These are phyloP conservation scores for Metschnikowia santaceciliae DNA, from an alignment of 805 yeast species.

Conservation along the genomic window DNA sequence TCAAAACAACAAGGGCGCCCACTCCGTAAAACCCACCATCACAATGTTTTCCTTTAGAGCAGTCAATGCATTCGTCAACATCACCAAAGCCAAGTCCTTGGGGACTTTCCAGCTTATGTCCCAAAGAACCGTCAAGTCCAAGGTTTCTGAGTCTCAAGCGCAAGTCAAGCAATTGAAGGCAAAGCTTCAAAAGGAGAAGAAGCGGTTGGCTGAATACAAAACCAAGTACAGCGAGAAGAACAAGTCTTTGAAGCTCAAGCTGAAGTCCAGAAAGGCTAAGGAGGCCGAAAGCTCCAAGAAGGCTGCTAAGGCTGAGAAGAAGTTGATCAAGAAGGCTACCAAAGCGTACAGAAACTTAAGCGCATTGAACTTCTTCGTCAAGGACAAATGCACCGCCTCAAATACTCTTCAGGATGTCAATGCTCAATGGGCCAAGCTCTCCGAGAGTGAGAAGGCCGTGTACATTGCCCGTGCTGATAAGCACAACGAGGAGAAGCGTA, in stretches of 20 bases:
- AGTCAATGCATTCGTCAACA: not conserved
- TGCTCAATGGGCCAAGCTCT: conserved; percentile 25
- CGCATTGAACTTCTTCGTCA: conserved; percentile 23
- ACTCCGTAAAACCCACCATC: not conserved
- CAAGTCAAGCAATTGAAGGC: conserved; percentile 1
- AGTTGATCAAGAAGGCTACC: conserved; percentile 19
- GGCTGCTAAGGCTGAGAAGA: conserved; percentile 9
- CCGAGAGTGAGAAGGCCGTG: conserved; percentile 26
- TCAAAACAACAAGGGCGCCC: not conserved
- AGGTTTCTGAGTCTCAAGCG: not conserved
- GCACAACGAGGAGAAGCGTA: conserved; percentile 23
- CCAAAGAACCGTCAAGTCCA: conserved; percentile 1
- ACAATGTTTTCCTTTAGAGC: not conserved
- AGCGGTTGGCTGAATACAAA: conserved; percentile 8
- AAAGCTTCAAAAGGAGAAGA: conserved; percentile 21
- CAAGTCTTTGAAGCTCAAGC: conserved; percentile 11
- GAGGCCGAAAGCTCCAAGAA: conserved; percentile 13
- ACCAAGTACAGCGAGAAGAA: conserved; percentile 12
- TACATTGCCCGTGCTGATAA: conserved; percentile 25
- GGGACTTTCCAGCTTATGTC: conserved; percentile 1
- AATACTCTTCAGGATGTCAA: conserved; percentile 17
- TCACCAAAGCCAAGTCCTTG: not conserved
- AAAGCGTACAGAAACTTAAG: conserved; percentile 22
- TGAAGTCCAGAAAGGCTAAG: conserved; percentile 2
- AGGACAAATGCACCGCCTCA: conserved; percentile 17